These are phyloP conservation scores for Lactarius evosmus DNA, from an alignment of 768 basidiomycete genomes.

Conservation along the genomic window DNA sequence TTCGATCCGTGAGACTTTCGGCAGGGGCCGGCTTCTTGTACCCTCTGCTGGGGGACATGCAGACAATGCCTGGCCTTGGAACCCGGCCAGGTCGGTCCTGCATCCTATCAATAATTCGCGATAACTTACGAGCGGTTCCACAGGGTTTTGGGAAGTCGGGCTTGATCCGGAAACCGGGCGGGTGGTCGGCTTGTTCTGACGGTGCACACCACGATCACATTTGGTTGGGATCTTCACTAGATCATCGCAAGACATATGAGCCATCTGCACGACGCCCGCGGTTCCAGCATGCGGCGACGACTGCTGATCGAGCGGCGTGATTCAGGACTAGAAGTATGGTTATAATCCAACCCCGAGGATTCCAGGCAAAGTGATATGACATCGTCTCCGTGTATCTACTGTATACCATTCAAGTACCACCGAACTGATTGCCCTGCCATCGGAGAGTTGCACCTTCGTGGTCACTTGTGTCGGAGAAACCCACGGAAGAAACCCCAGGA, in stretches of 20 bases:
- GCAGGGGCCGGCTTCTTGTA: slow-evolving; percentile 97
- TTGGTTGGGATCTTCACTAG: slow-evolving; percentile 33
- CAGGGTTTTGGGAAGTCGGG: slow-evolving; percentile 89
- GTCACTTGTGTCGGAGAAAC: slow-evolving; percentile 11
- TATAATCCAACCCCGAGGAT: background rate
- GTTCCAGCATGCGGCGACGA: background rate
- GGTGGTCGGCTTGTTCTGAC: slow-evolving; percentile 83
- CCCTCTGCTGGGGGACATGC: slow-evolving; percentile 94
- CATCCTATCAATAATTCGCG: background rate
- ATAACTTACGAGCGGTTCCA: slow-evolving; percentile 23
- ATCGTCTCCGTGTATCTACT: background rate
- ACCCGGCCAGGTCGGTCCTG: slow-evolving; percentile 71
- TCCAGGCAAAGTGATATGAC: slow-evolving; percentile 24
- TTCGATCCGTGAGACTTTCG: slow-evolving; percentile 80
- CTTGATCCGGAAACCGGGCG: slow-evolving; percentile 75
- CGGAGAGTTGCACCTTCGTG: slow-evolving; percentile 38
- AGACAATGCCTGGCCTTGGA: slow-evolving; percentile 95
- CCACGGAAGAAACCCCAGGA: background rate
- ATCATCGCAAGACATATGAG: slow-evolving; percentile 30
- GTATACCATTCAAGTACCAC: background rate
- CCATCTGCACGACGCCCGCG: background rate
- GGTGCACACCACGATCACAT: slow-evolving; percentile 1
- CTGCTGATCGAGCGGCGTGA: background rate
- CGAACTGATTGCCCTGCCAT: slow-evolving; percentile 30
- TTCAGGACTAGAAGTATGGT: background rate